Percentiles rank a stretch among this genome's conserved stretches.
Evolutionary conservation across 1,284 basidiomycete genomes (phyloP).

Genomic region (Fomitopsis betulina): DNA sequence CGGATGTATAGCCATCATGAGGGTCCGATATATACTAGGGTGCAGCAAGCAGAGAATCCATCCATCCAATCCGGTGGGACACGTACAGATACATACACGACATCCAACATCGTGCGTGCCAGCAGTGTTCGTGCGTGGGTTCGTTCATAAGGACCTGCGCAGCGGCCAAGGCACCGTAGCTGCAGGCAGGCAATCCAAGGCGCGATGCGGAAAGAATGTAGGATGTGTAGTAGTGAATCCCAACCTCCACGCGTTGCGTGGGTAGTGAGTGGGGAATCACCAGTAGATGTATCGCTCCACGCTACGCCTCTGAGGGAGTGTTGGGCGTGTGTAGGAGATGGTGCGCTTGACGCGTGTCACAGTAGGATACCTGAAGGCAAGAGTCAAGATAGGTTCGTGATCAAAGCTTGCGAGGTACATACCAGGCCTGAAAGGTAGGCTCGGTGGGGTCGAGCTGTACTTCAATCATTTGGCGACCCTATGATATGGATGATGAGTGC

Average conservation of each 20-base stretch:
- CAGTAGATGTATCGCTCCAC: slow-evolving; percentile 71
- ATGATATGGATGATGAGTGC: background rate
- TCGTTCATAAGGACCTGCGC: background rate
- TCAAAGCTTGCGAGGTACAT: slow-evolving; percentile 16
- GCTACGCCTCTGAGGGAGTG: slow-evolving; percentile 38
- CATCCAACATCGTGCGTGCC: background rate
- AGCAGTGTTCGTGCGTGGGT: background rate
- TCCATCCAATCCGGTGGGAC: background rate
- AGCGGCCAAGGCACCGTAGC: background rate
- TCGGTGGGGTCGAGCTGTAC: slow-evolving; percentile 63
- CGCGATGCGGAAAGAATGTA: background rate
- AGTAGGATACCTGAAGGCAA: slow-evolving; percentile 51
- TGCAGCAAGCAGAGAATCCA: background rate
- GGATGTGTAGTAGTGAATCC: background rate
- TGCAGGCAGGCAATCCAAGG: background rate
- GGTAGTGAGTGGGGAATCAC: slow-evolving; percentile 30
- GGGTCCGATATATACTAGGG: background rate
- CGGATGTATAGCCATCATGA: background rate
- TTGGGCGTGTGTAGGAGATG: slow-evolving; percentile 48
- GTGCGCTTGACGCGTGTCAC: slow-evolving; percentile 71
- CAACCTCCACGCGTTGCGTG: background rate
- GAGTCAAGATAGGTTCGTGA: background rate
- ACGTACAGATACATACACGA: slow-evolving; percentile 1
- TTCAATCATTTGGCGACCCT: slow-evolving; percentile 78
- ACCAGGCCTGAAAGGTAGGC: slow-evolving; percentile 68